phyloP scores from a whole-genome alignment of 371 early-diverging fungal genomes.

The Fennellomyces sp. region DNA sequence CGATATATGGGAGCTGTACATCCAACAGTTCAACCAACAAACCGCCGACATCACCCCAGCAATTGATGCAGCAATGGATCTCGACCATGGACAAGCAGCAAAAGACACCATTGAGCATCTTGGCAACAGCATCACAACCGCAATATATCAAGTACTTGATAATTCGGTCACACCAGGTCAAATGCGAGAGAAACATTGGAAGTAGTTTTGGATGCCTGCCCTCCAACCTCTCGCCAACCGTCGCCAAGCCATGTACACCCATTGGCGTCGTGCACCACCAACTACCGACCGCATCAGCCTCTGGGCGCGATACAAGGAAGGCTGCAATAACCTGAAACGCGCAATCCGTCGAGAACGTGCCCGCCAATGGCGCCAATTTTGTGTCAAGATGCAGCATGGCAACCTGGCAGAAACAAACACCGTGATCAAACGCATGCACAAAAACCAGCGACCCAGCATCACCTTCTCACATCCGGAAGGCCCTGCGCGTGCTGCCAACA shows the following conservation, averaged over 20 bases:
- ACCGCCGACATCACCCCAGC: background rate
- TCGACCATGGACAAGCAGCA: background rate
- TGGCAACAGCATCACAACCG: background rate
- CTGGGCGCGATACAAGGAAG: background rate
- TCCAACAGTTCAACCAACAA: background rate
- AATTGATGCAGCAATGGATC: no score
- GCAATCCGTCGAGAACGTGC: background rate
- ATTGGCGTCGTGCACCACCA: slow-evolving; percentile 2
- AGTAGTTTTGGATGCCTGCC: slow-evolving; percentile 11
- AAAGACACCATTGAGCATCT: background rate
- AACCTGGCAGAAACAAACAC: background rate
- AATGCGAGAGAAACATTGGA: background rate
- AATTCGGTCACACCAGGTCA: background rate
- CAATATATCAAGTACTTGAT: slow-evolving; percentile 7
- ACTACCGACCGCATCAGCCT: background rate
- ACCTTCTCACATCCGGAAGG: slow-evolving; percentile 13
- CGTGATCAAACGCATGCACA: slow-evolving; percentile 2
- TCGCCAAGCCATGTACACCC: background rate
- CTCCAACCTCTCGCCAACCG: background rate
- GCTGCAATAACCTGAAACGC: background rate
- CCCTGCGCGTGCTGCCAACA: slow-evolving; percentile 5
- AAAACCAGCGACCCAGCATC: background rate
- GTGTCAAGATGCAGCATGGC: background rate
- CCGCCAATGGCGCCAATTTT: slow-evolving; percentile 4
- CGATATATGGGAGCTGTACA: no score